Conservation (phyloP, 306 rosid species). For the Medicago truncatula region DNA sequence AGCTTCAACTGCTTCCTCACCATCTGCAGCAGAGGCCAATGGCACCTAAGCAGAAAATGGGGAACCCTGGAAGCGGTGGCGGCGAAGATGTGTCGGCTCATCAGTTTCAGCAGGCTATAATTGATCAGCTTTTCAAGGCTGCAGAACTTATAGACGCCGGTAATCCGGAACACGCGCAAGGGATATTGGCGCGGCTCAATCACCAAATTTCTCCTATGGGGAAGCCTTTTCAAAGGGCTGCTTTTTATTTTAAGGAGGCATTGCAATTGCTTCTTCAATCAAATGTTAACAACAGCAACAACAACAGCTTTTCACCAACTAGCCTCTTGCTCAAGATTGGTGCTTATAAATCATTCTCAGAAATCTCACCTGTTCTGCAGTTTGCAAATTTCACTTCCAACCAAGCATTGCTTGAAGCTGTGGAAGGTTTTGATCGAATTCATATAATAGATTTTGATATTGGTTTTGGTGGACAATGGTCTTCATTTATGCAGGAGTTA, state of each 20-base stretch:
- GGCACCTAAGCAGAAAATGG: slow-evolving; percentile 60
- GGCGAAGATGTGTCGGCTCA: slow-evolving; percentile 64
- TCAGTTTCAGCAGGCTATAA: slow-evolving; percentile 71
- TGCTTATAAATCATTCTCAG: slow-evolving; percentile 89
- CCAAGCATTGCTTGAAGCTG: slow-evolving; percentile 88
- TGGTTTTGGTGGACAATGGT: slow-evolving; percentile 92
- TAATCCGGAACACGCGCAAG: slow-evolving; percentile 90
- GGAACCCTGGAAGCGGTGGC: slow-evolving; percentile 31
- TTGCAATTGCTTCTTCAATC: slow-evolving; percentile 61
- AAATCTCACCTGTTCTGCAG: slow-evolving; percentile 85
- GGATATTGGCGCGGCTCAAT: slow-evolving; percentile 99
- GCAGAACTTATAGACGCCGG: slow-evolving; percentile 88
- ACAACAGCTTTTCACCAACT: slow-evolving; percentile 62
- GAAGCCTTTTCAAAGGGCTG: slow-evolving; percentile 95
- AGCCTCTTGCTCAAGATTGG: slow-evolving; percentile 74
- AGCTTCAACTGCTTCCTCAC: slow-evolving; percentile 57
- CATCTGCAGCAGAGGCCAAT: slow-evolving; percentile 52
- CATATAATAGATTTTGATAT: slow-evolving; percentile 86
- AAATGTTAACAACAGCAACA: slow-evolving; percentile 36
- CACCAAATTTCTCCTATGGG: slow-evolving; percentile 94
- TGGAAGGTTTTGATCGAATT: slow-evolving; percentile 66
- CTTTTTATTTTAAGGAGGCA: slow-evolving; percentile 91
- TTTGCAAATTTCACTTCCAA: slow-evolving; percentile 87
- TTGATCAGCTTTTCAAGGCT: slow-evolving; percentile 78
- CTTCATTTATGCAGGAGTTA: slow-evolving; percentile 90